Evolutionary conservation across 2,329 filamentous ascomycete species (phyloP).

Genomic region (Endocalyx cinctus): DNA sequence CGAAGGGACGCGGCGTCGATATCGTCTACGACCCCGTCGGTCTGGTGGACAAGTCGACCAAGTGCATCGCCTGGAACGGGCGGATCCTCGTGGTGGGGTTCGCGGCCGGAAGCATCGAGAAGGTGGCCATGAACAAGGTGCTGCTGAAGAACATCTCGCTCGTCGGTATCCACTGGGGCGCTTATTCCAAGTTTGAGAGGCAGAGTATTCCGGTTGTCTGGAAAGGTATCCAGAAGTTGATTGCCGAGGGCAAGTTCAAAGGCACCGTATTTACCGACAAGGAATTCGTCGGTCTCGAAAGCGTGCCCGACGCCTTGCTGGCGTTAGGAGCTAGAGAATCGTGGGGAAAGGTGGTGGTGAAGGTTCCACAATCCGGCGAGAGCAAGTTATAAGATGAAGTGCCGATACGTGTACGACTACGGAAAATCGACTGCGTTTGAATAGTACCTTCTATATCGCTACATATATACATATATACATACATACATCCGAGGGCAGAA

Average conservation of each 20-base stretch:
- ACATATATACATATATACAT: too few species aligned
- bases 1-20: conserved; percentile 70
- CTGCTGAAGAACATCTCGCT: conserved; percentile 89
- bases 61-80: conserved; percentile 92
- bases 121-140: conserved; percentile 87
- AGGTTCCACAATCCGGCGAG: conserved; percentile 64
- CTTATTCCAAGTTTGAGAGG: conserved; percentile 69
- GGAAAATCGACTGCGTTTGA: too few species aligned
- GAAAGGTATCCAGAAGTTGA: conserved; percentile 74
- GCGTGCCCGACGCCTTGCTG: conserved; percentile 68
- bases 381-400: conserved; percentile 55
- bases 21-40: conserved; percentile 95
- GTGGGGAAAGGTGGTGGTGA: conserved; percentile 95
- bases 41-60: conserved; percentile 79
- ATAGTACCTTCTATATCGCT: too few species aligned
- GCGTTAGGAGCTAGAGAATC: conserved; percentile 77
- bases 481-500: too few species aligned
- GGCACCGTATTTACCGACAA: conserved; percentile 80
- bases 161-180: conserved; percentile 89
- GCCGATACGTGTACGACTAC: too few species aligned
- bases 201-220: conserved; percentile 70
- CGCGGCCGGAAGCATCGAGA: conserved; percentile 81
- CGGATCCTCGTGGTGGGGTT: conserved; percentile 86
- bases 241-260: conserved; percentile 71
- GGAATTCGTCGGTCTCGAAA: conserved; percentile 78